Conservation (phyloP, 306 rosid genomes). For the Quercus bicolor region DNA sequence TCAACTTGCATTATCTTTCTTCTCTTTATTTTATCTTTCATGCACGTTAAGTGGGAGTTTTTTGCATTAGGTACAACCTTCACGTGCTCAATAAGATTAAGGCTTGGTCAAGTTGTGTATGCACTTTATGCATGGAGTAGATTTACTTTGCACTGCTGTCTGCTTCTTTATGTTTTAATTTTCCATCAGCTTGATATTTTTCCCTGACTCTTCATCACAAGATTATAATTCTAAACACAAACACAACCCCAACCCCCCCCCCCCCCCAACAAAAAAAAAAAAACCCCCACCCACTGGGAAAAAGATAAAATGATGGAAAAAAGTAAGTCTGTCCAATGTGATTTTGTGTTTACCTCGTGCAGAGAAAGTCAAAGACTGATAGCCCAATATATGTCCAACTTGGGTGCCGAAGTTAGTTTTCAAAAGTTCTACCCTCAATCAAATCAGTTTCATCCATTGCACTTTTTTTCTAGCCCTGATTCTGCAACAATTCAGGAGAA, state of each 20-base stretch:
- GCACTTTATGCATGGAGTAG: not conserved
- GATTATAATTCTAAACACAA: not conserved
- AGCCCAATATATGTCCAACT: conserved; percentile 62
- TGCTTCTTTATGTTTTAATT: not conserved
- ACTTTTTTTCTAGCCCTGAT: conserved; percentile 77
- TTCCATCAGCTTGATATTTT: not conserved
- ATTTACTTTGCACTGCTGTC: not conserved
- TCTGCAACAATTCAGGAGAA: conserved; percentile 49
- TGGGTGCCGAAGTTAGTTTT: conserved; percentile 78
- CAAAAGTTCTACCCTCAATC: conserved; percentile 70
- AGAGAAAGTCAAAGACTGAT: conserved; percentile 66
- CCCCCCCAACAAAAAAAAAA: too few relatives aligned
- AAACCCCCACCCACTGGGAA: not conserved
- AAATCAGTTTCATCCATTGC: conserved; percentile 62
- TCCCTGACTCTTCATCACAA: not conserved
- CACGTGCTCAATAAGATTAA: too few relatives aligned
- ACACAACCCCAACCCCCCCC: too few relatives aligned
- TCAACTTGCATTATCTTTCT: not conserved
- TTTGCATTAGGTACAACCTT: too few relatives aligned
- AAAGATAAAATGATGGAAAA: conserved; percentile 6
- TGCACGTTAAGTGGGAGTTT: too few relatives aligned
- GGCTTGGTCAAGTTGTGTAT: not conserved
- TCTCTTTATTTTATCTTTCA: not conserved
- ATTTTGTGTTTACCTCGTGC: conserved; percentile 6
- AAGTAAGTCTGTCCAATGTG: not conserved